Base-by-base conservation (phyloP, 108 stramenopile species). In the Discostella pseudostelligera region DNA sequence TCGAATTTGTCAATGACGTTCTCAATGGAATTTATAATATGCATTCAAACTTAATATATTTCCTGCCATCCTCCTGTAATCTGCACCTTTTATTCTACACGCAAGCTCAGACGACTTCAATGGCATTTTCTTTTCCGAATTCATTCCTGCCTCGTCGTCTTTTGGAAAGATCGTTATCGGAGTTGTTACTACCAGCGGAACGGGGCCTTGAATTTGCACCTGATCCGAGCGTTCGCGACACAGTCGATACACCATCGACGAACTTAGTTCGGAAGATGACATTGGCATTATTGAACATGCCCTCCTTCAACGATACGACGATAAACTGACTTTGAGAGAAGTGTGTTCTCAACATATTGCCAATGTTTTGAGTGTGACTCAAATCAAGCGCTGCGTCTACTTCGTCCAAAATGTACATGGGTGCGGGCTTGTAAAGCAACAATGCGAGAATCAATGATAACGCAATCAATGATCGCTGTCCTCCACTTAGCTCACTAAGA, bases 211-310 rank as follows among this genome's bases (percentile, higher is more conserved):
- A 64, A 58, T 74, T 81, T 13, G 88, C 85, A 16, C 88, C 89
- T 17, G 80, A 78, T 48, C 94, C 94, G 57, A 96, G 80, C 2
- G 97, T 97, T 25, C 99, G 66, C 0, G 89, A 80, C 7, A 99
- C 99, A 25, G 99, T 94, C n/a, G 96, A 97, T 37, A 97, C 87
- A 1, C 99, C 99, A 65, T 99, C 97, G 24, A 99, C 96, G 69
- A 99, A 99, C 74, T 95, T 96, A 0, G 99, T 99, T 49, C 97
- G 83, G 86, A 98, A 99, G 62, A 99, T 98, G 35, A 98, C 97
- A 82, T 98, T 99, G 43, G 99, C 99, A 80, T 99, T 99, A 77
- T 97, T 97, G 88, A 99, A 99, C 99, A 99, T 99, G 26, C 99
- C 99, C 81, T 99, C 97, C 84, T 94, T 94, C 39, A 96, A 76